Evolutionary conservation across 148 eudicot species (phyloP).

Genomic region (Rhododendron kiyosumense): DNA sequence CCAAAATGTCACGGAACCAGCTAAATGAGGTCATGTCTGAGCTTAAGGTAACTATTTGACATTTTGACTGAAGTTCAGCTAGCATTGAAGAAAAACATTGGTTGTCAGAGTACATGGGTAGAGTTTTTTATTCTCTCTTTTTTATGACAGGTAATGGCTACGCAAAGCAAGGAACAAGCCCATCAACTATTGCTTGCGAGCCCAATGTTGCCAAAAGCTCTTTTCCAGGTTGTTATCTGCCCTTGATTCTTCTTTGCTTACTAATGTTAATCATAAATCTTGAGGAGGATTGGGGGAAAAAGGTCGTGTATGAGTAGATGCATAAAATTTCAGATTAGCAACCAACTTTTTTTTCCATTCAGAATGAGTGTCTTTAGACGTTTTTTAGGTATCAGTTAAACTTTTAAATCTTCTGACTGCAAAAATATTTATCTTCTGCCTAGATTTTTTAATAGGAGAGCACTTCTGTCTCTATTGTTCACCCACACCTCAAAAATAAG

Average conservation of each 20-base stretch:
- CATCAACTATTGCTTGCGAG: constrained; percentile 66
- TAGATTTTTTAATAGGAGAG: background rate
- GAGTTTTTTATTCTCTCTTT: constrained; percentile 12
- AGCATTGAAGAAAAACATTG: background rate
- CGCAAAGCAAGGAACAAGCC: constrained; percentile 75
- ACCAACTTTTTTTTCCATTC: background rate
- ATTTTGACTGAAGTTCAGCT: background rate
- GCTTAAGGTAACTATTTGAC: constrained; percentile 56
- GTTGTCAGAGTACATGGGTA: background rate
- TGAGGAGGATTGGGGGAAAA: background rate
- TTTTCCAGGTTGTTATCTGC: constrained; percentile 63
- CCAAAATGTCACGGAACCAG: constrained; percentile 85
- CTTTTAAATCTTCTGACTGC: background rate
- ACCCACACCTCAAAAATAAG: background rate
- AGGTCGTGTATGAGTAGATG: background rate
- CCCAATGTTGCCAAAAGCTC: constrained; percentile 75
- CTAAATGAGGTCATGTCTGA: constrained; percentile 68
- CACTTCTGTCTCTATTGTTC: background rate
- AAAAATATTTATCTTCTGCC: background rate
- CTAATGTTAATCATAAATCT: background rate
- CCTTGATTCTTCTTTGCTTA: constrained; percentile 1
- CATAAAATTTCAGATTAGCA: background rate
- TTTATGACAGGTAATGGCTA: constrained; percentile 59
- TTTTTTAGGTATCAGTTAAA: background rate
- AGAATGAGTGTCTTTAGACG: background rate